Evolutionary conservation across 2,329 filamentous ascomycete species (phyloP), one percentile per base, ranked within the genome.

Genomic region (Aspergillus fructus): DNA sequence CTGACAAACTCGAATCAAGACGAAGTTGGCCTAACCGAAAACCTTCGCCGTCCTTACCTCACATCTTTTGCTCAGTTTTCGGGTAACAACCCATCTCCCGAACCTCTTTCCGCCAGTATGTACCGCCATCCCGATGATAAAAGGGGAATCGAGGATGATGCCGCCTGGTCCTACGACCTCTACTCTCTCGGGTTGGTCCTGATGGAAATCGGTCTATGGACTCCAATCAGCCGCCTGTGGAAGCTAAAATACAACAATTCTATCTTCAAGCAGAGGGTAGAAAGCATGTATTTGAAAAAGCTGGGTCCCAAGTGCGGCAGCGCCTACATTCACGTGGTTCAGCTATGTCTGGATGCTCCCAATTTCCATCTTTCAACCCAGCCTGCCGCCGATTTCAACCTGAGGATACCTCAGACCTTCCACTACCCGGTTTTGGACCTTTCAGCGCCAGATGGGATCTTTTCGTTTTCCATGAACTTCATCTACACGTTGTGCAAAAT

Each of bases 141-240:
- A 61, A 74, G 75, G 59, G 64, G 62, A 8, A 63, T 73, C 40
- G 68, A 72, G 13, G 76, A 78, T 55, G 70, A 71, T 53, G 68
- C 69, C 27, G 70, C 69, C 54, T 80, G 69, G 72, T 73, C 72
- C 37, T 79, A 74, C 65, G 85, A 88, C 65, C 74, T 87, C 17
- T 88, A 88, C 68, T 83, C 84, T 41, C 75, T 88, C 2, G 85
- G 84, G 2, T 70, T 88, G 24, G 77, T 87, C 4, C 71, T 88
- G 30, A 74, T 88, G 30, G 85, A 88, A 64, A 82, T 88, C 59
- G 85, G 85, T 4, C 71, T 88, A 3, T 88, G 85, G 85, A 79
- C 81, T 30, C 85, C 85, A 0, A 75, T 88, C 24, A 81, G 81
- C 54, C 82, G 83, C 56, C 69, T 88, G 19, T 88, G 84, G 82